Evolutionary conservation across 345 rosid species (phyloP).

Genomic region (Trapa incisa): DNA sequence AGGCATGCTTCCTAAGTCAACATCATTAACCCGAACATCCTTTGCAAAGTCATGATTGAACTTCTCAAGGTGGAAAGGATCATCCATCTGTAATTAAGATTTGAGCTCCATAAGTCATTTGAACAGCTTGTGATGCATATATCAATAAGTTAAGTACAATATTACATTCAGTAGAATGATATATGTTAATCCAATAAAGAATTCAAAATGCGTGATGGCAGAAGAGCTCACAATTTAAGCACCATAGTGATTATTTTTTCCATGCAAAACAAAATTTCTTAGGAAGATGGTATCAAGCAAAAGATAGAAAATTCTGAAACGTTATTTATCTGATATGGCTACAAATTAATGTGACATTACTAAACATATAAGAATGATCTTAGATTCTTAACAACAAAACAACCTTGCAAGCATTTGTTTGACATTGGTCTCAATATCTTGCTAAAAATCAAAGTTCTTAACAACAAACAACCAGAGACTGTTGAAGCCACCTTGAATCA

Average conservation of each 20-base stretch:
- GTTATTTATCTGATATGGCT: neutral
- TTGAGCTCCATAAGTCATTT: constrained; percentile 1
- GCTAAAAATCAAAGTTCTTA: neutral
- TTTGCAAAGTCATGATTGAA: constrained; percentile 56
- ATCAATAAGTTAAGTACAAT: neutral
- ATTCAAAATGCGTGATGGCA: neutral
- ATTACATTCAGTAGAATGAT: neutral
- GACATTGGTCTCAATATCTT: neutral
- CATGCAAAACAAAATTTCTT: neutral
- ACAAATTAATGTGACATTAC: neutral
- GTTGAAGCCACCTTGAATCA: neutral
- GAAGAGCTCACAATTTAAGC: neutral
- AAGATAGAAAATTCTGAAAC: neutral
- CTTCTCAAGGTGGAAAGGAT: constrained; percentile 49
- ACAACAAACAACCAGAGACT: neutral
- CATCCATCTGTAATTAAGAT: constrained; percentile 44
- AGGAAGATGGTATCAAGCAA: neutral
- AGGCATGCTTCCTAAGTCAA: constrained; percentile 24
- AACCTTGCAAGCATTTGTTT: neutral
- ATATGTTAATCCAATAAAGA: neutral
- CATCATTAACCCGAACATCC: constrained; percentile 44
- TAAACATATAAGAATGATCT: neutral
- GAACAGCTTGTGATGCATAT: neutral
- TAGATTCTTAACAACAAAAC: neutral
- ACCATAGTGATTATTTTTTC: neutral